Evolutionary conservation across 805 yeast genomes (phyloP).

Genomic region (Kazachstania africana): DNA sequence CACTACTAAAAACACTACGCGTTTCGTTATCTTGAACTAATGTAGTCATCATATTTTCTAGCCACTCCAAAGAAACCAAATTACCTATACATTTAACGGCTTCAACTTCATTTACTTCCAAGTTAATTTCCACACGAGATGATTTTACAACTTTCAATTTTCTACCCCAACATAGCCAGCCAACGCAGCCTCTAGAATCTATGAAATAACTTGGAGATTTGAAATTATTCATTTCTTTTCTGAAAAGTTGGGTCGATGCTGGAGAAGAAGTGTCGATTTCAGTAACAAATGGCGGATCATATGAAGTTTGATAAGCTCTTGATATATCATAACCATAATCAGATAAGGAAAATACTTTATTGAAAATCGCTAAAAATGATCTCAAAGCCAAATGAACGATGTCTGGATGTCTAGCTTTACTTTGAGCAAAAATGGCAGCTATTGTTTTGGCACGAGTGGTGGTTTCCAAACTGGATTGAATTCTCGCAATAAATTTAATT

Average conservation of each 20-base stretch:
- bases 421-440: slow-evolving; percentile 33
- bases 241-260: slow-evolving; percentile 33
- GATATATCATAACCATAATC: slow-evolving; percentile 36
- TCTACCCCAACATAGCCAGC: slow-evolving; percentile 75
- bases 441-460: slow-evolving; percentile 31
- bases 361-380: slow-evolving; percentile 44
- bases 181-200: slow-evolving; percentile 44
- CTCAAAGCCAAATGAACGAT: slow-evolving; percentile 51
- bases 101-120: slow-evolving; percentile 33
- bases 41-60: slow-evolving; percentile 35
- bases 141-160: slow-evolving; percentile 30
- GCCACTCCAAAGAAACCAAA: slow-evolving; percentile 45
- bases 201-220: slow-evolving; percentile 40
- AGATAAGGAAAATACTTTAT: slow-evolving; percentile 36
- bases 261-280: slow-evolving; percentile 33
- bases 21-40: slow-evolving; percentile 61
- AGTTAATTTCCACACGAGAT: slow-evolving; percentile 22
- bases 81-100: slow-evolving; percentile 35
- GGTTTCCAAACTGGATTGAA: slow-evolving; percentile 46
- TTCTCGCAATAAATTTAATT: slow-evolving; percentile 36
- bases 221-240: slow-evolving; percentile 39
- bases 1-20: slow-evolving; percentile 53
- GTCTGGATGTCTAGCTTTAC: slow-evolving; percentile 57
- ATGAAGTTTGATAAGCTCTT: slow-evolving; percentile 32
- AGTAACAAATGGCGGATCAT: slow-evolving; percentile 31